Evolutionary conservation across 129 eudicot genomes (phyloP).

Genomic region (Chrysanthemum makinoi): DNA sequence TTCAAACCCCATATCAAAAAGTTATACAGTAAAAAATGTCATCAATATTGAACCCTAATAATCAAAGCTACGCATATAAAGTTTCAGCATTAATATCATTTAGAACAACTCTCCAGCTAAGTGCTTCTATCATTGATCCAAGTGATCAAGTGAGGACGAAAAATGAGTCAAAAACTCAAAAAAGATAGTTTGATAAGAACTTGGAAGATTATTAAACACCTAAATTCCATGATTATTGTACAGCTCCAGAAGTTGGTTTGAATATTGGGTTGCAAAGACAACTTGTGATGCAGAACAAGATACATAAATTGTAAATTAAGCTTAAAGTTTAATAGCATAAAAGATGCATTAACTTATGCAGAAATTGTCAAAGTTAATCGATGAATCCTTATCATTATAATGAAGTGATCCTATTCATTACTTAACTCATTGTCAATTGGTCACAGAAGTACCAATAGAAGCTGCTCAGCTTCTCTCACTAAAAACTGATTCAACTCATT

Average conservation of each 20-base stretch:
- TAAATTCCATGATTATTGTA: constrained; percentile 7
- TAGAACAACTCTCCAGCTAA: neutral
- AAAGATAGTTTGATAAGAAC: neutral
- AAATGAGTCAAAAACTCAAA: neutral
- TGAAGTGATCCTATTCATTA: too few relatives aligned
- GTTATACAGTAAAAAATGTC: too few relatives aligned
- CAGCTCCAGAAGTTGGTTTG: neutral
- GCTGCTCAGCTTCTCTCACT: too few relatives aligned
- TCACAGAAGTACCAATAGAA: too few relatives aligned
- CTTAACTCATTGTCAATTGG: too few relatives aligned
- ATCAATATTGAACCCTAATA: too few relatives aligned
- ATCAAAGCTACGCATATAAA: neutral
- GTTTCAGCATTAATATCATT: neutral
- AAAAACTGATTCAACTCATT: too few relatives aligned
- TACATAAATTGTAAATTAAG: neutral
- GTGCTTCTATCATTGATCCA: neutral
- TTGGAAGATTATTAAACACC: neutral
- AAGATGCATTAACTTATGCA: too few relatives aligned
- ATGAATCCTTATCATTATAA: too few relatives aligned
- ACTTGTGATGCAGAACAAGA: neutral
- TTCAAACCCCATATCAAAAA: too few relatives aligned
- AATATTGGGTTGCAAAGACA: constrained; percentile 1
- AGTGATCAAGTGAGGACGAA: neutral
- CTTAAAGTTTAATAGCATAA: too few relatives aligned
- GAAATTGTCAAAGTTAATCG: too few relatives aligned